A percentile compares a stretch with the other conserved stretches of the same genome.
Evolutionary conservation across 805 yeast species (phyloP).

Genomic region (Kregervanrija delftensis): DNA sequence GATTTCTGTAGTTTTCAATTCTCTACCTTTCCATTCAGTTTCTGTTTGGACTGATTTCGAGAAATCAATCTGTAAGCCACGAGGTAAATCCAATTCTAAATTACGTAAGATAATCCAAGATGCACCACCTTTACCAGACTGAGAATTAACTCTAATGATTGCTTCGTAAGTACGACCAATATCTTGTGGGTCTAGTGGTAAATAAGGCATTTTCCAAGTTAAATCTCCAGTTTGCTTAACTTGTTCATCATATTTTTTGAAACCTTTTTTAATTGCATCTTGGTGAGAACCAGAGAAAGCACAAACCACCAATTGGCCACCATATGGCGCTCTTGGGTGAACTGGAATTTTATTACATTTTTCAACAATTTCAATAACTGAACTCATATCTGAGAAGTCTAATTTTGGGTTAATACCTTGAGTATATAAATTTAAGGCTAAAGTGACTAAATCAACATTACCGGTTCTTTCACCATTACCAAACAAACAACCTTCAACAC

Average conservation of each 20-base stretch:
- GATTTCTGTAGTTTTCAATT: slow-evolving; percentile 58
- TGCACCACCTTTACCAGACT: slow-evolving; percentile 85
- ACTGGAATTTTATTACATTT: slow-evolving; percentile 77
- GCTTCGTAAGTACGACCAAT: slow-evolving; percentile 89
- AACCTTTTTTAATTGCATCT: slow-evolving; percentile 84
- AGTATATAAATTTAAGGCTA: slow-evolving; percentile 71
- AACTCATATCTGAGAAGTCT: slow-evolving; percentile 62
- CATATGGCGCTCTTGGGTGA: slow-evolving; percentile 74
- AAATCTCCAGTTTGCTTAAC: slow-evolving; percentile 26
- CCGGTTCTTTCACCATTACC: slow-evolving; percentile 90
- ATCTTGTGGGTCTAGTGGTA: slow-evolving; percentile 80
- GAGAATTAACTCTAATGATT: slow-evolving; percentile 83
- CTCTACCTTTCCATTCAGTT: slow-evolving; percentile 69
- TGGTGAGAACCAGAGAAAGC: slow-evolving; percentile 86
- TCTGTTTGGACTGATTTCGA: slow-evolving; percentile 61
- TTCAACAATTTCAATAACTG: slow-evolving; percentile 67
- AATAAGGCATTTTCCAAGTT: slow-evolving; percentile 70
- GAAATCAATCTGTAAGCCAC: slow-evolving; percentile 72
- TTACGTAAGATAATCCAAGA: slow-evolving; percentile 78
- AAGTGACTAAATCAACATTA: slow-evolving; percentile 73
- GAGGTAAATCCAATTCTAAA: slow-evolving; percentile 74
- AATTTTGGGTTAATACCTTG: slow-evolving; percentile 69
- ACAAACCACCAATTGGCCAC: slow-evolving; percentile 76
- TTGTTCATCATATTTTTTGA: slow-evolving; percentile 38
- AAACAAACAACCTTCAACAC: slow-evolving; percentile 80